Conservation (phyloP, 163 green algal genomes). For the Chloroidium sp. region DNA sequence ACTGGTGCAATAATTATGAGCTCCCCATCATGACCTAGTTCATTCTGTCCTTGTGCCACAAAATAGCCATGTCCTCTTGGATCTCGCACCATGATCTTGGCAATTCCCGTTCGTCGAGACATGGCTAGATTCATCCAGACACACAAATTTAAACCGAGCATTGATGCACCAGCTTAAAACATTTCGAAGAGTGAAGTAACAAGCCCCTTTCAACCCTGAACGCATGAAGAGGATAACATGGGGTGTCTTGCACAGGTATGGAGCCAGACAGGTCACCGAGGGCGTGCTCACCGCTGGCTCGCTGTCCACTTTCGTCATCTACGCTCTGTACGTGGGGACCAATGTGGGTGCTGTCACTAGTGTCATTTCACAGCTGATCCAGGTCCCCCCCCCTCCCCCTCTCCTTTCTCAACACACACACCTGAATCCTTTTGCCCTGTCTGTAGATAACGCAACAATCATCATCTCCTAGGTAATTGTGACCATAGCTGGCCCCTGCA, state of each 20-base stretch:
- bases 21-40: no score
- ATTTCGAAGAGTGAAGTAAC: no score
- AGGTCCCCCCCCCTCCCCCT: slow-evolving; percentile 10
- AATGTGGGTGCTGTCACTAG: slow-evolving; percentile 29
- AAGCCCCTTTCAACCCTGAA: no score
- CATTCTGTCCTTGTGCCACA: no score
- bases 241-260: neutral
- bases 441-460: neutral
- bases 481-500: neutral
- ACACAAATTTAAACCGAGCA: no score
- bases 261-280: slow-evolving; percentile 17
- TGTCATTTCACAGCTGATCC: slow-evolving; percentile 31
- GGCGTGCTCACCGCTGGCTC: slow-evolving; percentile 29
- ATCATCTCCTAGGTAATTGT: neutral
- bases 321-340: slow-evolving; percentile 37
- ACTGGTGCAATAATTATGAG: no score
- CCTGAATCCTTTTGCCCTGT: neutral
- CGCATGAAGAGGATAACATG: no score
- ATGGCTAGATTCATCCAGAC: no score
- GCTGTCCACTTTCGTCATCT: slow-evolving; percentile 45
- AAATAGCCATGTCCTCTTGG: no score
- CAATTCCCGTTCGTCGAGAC: no score
- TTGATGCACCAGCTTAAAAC: no score
- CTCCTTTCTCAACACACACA: neutral
- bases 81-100: no score